Conservation (phyloP, 805 yeast species). For the Pichia scutulata region DNA sequence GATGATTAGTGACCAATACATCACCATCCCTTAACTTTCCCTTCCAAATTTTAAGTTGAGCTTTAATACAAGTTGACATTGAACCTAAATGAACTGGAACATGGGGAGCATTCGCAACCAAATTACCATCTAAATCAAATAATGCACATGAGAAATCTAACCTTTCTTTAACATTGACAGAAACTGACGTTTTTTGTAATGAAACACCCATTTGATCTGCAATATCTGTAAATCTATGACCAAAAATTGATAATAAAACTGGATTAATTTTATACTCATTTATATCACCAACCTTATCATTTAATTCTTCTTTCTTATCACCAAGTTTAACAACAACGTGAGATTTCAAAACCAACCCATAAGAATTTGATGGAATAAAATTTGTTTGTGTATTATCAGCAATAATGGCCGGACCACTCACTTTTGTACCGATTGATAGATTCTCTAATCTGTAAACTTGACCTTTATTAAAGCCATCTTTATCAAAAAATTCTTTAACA, state of each 20-base stretch:
- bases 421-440: constrained; percentile 42
- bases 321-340: constrained; percentile 36
- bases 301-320: constrained; percentile 9
- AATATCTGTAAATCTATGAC: constrained; percentile 81
- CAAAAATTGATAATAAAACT: constrained; percentile 63
- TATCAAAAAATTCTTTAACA: constrained; percentile 49
- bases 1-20: constrained; percentile 71
- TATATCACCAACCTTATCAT: not conserved
- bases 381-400: constrained; percentile 79
- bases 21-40: constrained; percentile 63
- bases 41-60: constrained; percentile 58
- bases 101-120: constrained; percentile 84
- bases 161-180: constrained; percentile 78
- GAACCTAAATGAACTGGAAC: constrained; percentile 83
- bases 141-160: constrained; percentile 80
- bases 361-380: constrained; percentile 54
- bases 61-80: constrained; percentile 71
- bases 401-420: constrained; percentile 68
- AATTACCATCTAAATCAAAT: constrained; percentile 65
- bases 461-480: constrained; percentile 37
- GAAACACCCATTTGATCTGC: constrained; percentile 88
- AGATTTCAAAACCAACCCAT: constrained; percentile 46
- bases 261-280: constrained; percentile 43
- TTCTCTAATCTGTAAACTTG: constrained; percentile 48
- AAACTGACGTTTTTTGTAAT: constrained; percentile 68